Evolutionary conservation across 495 filamentous ascomycete species (phyloP).

Genomic region (Tuber magnatum): DNA sequence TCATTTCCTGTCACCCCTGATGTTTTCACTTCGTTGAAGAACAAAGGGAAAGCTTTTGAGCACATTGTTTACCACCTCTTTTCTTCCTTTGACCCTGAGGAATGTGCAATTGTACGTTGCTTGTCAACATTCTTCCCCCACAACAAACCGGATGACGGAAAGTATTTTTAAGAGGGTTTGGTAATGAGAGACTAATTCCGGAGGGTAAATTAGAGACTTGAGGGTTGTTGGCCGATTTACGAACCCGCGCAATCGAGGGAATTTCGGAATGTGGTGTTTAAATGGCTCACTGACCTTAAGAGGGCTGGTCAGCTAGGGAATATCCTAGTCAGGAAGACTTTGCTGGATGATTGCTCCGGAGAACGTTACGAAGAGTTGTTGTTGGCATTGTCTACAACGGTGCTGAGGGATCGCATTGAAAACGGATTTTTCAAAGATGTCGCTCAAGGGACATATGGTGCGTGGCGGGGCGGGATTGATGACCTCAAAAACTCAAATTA

Average conservation of each 20-base stretch:
- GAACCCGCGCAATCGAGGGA: slow-evolving; percentile 39
- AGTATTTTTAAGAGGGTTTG: not conserved
- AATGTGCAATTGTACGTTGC: slow-evolving; percentile 35
- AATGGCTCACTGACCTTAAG: slow-evolving; percentile 41
- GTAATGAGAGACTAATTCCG: slow-evolving; percentile 15
- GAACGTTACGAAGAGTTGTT: slow-evolving; percentile 40
- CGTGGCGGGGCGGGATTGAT: slow-evolving; percentile 4
- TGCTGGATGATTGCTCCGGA: slow-evolving; percentile 39
- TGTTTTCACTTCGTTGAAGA: slow-evolving; percentile 38
- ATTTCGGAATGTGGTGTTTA: slow-evolving; percentile 38
- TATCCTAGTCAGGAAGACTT: slow-evolving; percentile 33
- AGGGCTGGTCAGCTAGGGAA: slow-evolving; percentile 30
- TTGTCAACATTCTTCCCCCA: slow-evolving; percentile 4
- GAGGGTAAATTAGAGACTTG: slow-evolving; percentile 29
- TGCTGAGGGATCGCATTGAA: slow-evolving; percentile 34
- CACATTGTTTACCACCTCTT: slow-evolving; percentile 39
- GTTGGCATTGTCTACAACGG: slow-evolving; percentile 36
- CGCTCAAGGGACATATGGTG: slow-evolving; percentile 28
- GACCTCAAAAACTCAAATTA: not conserved
- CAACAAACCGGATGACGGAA: not conserved
- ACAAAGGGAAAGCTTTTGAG: slow-evolving; percentile 41
- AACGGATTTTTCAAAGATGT: slow-evolving; percentile 25
- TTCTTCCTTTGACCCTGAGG: slow-evolving; percentile 33
- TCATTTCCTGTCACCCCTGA: slow-evolving; percentile 36
- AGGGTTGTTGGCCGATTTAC: slow-evolving; percentile 37